Evolutionary conservation across 2,329 filamentous ascomycete genomes (phyloP).

Genomic region (Fusarium sp.): DNA sequence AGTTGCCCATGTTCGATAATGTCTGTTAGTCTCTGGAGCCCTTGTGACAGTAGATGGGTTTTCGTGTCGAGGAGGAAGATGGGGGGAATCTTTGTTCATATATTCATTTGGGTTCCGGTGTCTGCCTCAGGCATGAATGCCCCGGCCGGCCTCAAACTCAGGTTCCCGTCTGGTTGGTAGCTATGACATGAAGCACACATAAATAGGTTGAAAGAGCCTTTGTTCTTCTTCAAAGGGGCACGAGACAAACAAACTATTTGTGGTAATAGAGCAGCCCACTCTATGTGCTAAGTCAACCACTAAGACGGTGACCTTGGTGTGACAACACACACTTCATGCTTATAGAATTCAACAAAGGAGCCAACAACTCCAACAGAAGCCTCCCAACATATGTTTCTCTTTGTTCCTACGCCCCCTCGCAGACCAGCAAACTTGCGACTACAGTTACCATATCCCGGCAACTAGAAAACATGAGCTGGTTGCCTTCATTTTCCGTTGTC

Average conservation of each 20-base stretch:
- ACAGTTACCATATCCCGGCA: rapidly evolving
- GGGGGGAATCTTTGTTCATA: background rate
- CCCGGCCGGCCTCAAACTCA: background rate
- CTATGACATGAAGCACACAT: background rate
- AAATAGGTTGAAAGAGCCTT: background rate
- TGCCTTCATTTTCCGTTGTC: background rate
- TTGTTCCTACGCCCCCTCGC: background rate
- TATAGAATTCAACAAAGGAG: background rate
- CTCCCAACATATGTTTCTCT: background rate
- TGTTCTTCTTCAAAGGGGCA: background rate
- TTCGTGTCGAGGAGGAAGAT: background rate
- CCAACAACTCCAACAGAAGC: background rate
- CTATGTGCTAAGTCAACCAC: too few relatives aligned
- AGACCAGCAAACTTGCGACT: background rate
- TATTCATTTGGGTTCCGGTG: background rate
- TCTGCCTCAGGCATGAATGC: background rate
- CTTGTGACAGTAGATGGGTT: background rate
- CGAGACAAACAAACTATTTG: background rate
- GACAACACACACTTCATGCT: too few relatives aligned
- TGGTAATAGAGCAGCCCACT: too few relatives aligned
- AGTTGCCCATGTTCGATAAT: background rate
- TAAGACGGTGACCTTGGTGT: too few relatives aligned
- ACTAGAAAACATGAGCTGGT: rapidly evolving
- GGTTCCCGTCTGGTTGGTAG: background rate
- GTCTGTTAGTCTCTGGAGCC: background rate